phyloP scores from a whole-genome alignment of 1,139 yeast species.

The Scheffersomyces segobiensis region DNA sequence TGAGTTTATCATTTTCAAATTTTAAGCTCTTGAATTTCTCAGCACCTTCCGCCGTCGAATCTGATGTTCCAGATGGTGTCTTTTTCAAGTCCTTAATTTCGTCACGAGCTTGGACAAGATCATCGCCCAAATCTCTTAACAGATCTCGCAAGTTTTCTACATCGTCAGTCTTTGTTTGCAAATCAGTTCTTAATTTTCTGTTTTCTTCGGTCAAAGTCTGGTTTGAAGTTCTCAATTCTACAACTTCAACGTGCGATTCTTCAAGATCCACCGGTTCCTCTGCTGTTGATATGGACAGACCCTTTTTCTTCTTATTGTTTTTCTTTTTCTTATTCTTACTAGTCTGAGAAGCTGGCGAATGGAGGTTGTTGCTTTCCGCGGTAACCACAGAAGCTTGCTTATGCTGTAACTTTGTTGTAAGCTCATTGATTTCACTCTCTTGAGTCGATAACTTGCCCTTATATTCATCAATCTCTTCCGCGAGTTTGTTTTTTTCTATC shows the following conservation, averaged over 20 bases:
- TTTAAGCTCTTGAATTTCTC: slow-evolving; percentile 4
- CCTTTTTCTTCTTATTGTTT: slow-evolving; percentile 6
- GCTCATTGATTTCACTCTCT: slow-evolving; percentile 3
- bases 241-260: background rate
- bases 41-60: background rate
- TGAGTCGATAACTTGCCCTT: background rate
- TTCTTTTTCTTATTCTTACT: slow-evolving; percentile 2
- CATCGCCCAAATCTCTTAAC: slow-evolving; percentile 73
- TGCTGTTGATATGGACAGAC: background rate
- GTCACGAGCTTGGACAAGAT: slow-evolving; percentile 60
- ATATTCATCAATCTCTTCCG: slow-evolving; percentile 1
- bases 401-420: slow-evolving; percentile 2
- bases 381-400: background rate
- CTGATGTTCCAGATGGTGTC: background rate
- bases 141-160: slow-evolving; percentile 65
- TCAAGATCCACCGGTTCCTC: background rate
- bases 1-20: slow-evolving; percentile 2
- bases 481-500: background rate
- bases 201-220: slow-evolving; percentile 17
- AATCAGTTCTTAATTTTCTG: slow-evolving; percentile 17
- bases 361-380: background rate
- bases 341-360: background rate
- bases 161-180: slow-evolving; percentile 46
- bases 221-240: slow-evolving; percentile 9
- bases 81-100: slow-evolving; percentile 26